phyloP scores from a whole-genome alignment of 306 rosid genomes.

The Vicia villosa region DNA sequence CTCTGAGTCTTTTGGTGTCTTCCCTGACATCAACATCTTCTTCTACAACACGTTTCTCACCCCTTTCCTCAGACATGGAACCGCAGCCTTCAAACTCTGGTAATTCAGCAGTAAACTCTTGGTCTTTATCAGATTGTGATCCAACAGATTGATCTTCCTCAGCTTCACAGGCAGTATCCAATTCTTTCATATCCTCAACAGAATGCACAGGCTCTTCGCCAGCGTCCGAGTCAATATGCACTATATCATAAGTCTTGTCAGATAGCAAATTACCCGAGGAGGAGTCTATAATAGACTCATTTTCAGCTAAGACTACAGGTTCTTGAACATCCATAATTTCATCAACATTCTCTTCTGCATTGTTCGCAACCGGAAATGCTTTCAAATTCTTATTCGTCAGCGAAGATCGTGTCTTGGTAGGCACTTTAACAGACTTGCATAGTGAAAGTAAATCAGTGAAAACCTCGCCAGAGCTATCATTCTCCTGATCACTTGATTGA shows the following conservation, averaged over 20 bases:
- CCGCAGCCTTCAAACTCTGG: conserved; percentile 48
- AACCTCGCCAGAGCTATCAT: conserved; percentile 41
- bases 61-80: conserved; percentile 57
- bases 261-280: conserved; percentile 43
- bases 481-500: conserved; percentile 46
- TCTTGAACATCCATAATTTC: conserved; percentile 38
- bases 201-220: conserved; percentile 34
- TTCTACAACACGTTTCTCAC: conserved; percentile 65
- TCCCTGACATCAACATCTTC: conserved; percentile 51
- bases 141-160: conserved; percentile 45
- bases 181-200: conserved; percentile 47
- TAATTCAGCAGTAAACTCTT: conserved; percentile 43
- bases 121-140: conserved; percentile 54
- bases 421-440: conserved; percentile 75
- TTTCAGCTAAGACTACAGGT: conserved; percentile 43
- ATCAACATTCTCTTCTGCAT: conserved; percentile 37
- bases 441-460: conserved; percentile 61
- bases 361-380: conserved; percentile 45
- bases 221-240: conserved; percentile 49
- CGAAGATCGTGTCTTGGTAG: conserved; percentile 79
- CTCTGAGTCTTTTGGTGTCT: conserved; percentile 61
- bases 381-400: conserved; percentile 53
- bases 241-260: conserved; percentile 45
- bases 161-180: conserved; percentile 42
- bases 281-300: conserved; percentile 41